A percentile compares a stretch with the other conserved stretches of the same genome.
Conservation (phyloP, 1,139 yeast genomes). For the Yamadazyma conglobata region DNA sequence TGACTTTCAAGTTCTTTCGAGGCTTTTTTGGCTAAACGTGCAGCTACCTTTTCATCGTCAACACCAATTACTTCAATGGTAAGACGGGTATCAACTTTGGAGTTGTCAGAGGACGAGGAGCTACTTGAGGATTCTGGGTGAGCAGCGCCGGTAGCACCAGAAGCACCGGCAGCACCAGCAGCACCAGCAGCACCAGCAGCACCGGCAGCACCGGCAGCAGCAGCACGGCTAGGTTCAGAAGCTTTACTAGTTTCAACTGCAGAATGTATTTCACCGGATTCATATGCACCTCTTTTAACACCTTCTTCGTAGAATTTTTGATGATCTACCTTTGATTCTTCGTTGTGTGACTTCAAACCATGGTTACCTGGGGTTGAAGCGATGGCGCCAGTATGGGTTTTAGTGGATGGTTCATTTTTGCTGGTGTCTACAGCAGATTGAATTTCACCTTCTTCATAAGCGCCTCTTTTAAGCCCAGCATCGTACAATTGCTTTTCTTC, state of each 20-base stretch:
- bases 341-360: too few relatives aligned
- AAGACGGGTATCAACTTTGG: conserved; percentile 11
- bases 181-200: too few relatives aligned
- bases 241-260: conserved; percentile 7
- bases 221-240: too few relatives aligned
- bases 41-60: conserved; percentile 30
- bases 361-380: too few relatives aligned
- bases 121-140: not conserved
- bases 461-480: conserved; percentile 12
- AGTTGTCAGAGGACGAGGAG: too few relatives aligned
- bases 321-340: too few relatives aligned
- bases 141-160: conserved; percentile 6
- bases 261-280: conserved; percentile 15
- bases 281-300: conserved; percentile 18
- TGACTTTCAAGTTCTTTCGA: conserved; percentile 30
- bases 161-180: conserved; percentile 6
- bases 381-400: too few relatives aligned
- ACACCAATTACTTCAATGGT: conserved; percentile 40
- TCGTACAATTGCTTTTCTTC: conserved; percentile 10
- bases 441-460: conserved; percentile 10
- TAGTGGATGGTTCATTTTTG: too few relatives aligned
- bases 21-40: conserved; percentile 34
- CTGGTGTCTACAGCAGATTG: conserved; percentile 10
- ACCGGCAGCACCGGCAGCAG: too few relatives aligned
- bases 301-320: conserved; percentile 17